Base-by-base conservation (phyloP, 371 early-diverging fungal genomes). In the Thermomucor indicae-seudaticae region DNA sequence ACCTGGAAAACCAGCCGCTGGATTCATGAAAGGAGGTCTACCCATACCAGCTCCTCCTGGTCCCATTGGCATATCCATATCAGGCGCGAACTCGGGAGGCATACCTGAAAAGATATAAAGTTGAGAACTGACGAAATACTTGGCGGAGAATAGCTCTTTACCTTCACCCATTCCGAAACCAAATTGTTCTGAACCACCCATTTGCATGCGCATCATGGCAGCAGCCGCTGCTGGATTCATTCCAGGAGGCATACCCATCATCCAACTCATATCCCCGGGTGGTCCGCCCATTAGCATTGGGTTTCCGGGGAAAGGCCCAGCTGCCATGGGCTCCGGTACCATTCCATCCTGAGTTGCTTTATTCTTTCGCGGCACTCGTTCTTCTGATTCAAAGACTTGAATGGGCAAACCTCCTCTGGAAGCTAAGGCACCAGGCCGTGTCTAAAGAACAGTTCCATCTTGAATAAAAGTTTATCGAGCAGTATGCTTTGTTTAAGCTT, bases 231-330 rank as follows among this genome's bases (percentile, higher is more conserved):
- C 53, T 20, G 61, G 61, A 39, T 64, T 64, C 59, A 64, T 64
- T 14, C 59, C 59, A 8, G 64, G 64, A n/a, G 64, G 64, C 59
- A 64, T 64, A 14, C 64, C 64, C 59, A 64, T 64, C 64, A 64
- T 58, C 70, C 70, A 73, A 23, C 47, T 46, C 74, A 73, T 73
- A 12, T 72, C 68, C 10, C 43, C 49, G 16, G 55, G 53, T 2
- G 34, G 51, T 2, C 55, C 56, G 17, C 38, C 51, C 57, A 55
- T 49, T 57, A 58, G 55, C 37, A 50, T 47, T 20, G 58, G 53
- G 50, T 67, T 67, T 35, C 49, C 61, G 8, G 54, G 49, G 45
- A 58, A 60, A n/a, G 53, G 55, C 16, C 57, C 43, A 28, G 34
- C 29, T 12, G 42, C 49, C 49, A 57, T 45, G 22, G 42, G 4